phyloP scores from a whole-genome alignment of 1,284 basidiomycete genomes.

The Rhodotorula sp. region DNA sequence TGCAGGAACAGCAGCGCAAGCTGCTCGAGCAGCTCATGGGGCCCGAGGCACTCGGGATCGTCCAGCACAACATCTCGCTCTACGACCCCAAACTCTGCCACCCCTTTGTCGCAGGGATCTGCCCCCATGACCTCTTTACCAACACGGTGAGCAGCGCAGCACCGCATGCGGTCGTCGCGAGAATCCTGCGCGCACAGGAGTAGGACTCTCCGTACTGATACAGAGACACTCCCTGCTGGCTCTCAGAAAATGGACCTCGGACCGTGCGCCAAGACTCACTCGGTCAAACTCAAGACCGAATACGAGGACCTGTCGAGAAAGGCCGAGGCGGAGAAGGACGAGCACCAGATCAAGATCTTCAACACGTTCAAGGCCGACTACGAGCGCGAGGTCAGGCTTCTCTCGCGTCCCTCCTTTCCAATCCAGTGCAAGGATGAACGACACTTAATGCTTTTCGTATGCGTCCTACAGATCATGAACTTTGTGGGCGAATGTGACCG shows the following conservation, averaged over 20 bases:
- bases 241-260: constrained; percentile 99
- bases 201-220: no score
- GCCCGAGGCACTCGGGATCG: constrained; percentile 95
- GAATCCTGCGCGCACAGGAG: no score
- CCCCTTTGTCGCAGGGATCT: constrained; percentile 96
- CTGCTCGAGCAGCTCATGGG: constrained; percentile 67
- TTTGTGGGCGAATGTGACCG: constrained; percentile 99
- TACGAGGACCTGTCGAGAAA: constrained; percentile 76
- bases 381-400: constrained; percentile 29
- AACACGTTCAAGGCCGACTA: constrained; percentile 48
- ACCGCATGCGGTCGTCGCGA: not conserved
- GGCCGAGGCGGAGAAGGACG: constrained; percentile 45
- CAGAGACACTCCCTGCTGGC: not conserved
- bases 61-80: constrained; percentile 89
- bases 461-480: constrained; percentile 63
- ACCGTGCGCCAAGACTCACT: constrained; percentile 95
- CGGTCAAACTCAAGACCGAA: constrained; percentile 88
- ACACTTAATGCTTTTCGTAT: not conserved
- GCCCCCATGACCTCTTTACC: constrained; percentile 95
- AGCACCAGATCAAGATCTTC: constrained; percentile 35
- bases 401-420: not conserved
- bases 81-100: constrained; percentile 98
- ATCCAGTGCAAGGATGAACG: no score
- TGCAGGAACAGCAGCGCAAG: constrained; percentile 57
- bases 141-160: constrained; percentile 75